Conservation (phyloP, 2,329 filamentous ascomycete genomes). For the Ceratocystis smalleyi region DNA sequence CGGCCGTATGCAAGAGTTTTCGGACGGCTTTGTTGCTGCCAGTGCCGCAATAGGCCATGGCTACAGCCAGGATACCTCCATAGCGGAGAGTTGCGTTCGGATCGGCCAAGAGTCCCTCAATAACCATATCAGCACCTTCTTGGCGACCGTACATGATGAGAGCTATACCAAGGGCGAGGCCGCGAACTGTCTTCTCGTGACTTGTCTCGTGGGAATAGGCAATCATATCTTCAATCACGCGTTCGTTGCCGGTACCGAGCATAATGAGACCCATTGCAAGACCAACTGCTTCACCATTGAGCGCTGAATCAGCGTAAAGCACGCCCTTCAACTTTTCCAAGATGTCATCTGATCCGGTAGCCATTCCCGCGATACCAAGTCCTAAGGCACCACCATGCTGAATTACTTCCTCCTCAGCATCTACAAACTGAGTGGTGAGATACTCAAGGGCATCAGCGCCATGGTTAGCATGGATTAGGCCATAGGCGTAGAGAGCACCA, state of each 20-base stretch:
- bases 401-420: conserved; percentile 77
- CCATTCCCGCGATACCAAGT: conserved; percentile 94
- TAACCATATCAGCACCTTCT: conserved; percentile 85
- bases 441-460: conserved; percentile 79
- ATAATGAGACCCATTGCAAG: conserved; percentile 95
- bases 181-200: conserved; percentile 96
- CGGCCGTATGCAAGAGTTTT: conserved; percentile 85
- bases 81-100: conserved; percentile 88
- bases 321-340: conserved; percentile 84
- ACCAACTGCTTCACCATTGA: conserved; percentile 93
- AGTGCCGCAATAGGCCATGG: conserved; percentile 89
- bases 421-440: conserved; percentile 57
- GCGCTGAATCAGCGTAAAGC: conserved; percentile 81
- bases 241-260: conserved; percentile 92
- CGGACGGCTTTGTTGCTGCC: conserved; percentile 98
- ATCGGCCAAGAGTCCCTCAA: conserved; percentile 83
- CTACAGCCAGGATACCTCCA: conserved; percentile 97
- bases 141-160: conserved; percentile 96
- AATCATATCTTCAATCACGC: conserved; percentile 90
- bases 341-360: conserved; percentile 75
- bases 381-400: conserved; percentile 93
- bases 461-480: conserved; percentile 93
- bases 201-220: conserved; percentile 95
- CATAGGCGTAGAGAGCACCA: conserved; percentile 87
- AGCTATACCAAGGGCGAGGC: conserved; percentile 89